Conservation (phyloP, 768 basidiomycete genomes). For the Boletus subparvulus region DNA sequence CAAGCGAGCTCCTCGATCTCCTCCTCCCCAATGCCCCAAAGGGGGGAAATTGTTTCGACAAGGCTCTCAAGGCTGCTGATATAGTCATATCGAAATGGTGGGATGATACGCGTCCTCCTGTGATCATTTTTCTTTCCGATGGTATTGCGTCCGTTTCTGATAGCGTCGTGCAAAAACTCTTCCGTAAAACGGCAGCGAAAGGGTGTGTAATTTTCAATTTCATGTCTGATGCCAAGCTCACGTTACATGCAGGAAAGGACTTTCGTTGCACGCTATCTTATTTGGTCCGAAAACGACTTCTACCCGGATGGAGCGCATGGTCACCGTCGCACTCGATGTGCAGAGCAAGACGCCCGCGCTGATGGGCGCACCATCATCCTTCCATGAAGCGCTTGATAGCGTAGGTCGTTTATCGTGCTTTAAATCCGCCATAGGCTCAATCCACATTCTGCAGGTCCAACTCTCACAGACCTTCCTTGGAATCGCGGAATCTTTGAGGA, state of each 20-base stretch:
- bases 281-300: constrained; percentile 42
- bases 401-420: constrained; percentile 28
- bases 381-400: constrained; percentile 49
- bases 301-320: constrained; percentile 43
- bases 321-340: constrained; percentile 45
- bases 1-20: constrained; percentile 42
- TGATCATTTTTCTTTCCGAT: constrained; percentile 59
- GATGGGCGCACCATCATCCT: constrained; percentile 42
- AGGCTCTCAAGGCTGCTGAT: constrained; percentile 40
- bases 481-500: constrained; percentile 55
- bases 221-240: background rate
- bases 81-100: constrained; percentile 41
- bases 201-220: constrained; percentile 35
- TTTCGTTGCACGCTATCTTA: constrained; percentile 59
- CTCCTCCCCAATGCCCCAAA: constrained; percentile 36
- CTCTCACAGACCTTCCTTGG: constrained; percentile 55
- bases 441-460: constrained; percentile 38
- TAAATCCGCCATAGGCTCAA: background rate
- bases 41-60: constrained; percentile 44
- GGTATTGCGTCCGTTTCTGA: constrained; percentile 44
- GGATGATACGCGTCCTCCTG: constrained; percentile 46
- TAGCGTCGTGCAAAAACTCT: constrained; percentile 34
- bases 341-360: constrained; percentile 35
- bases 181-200: constrained; percentile 35
- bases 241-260: constrained; percentile 40